Conservation (phyloP, 2,329 filamentous ascomycete genomes). For the Talaromyces sp. region DNA sequence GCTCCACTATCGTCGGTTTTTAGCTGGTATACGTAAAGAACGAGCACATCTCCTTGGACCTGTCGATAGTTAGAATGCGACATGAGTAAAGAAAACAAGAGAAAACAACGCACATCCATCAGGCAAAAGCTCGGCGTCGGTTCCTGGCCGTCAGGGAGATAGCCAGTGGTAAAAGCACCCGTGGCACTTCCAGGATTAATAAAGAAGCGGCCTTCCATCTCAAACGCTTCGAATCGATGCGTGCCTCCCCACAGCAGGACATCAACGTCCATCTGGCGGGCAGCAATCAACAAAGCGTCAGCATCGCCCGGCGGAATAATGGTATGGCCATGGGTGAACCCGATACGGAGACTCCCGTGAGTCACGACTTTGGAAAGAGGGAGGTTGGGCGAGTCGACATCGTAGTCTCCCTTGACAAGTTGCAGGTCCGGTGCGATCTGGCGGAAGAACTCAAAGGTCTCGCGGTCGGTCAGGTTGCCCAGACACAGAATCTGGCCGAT, state of each 20-base stretch:
- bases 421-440: slow-evolving; percentile 67
- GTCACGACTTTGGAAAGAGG: slow-evolving; percentile 64
- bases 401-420: slow-evolving; percentile 66
- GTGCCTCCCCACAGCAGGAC: slow-evolving; percentile 65
- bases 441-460: slow-evolving; percentile 75
- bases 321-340: slow-evolving; percentile 67
- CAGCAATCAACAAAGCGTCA: slow-evolving; percentile 62
- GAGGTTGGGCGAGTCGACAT: slow-evolving; percentile 61
- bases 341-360: slow-evolving; percentile 63
- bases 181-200: slow-evolving; percentile 65
- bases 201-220: slow-evolving; percentile 68
- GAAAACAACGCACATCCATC: slow-evolving; percentile 77
- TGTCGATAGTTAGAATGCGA: slow-evolving; percentile 31
- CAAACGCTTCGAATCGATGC: slow-evolving; percentile 66
- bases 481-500: slow-evolving; percentile 77
- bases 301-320: slow-evolving; percentile 63
- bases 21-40: slow-evolving; percentile 88
- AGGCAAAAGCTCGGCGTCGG: slow-evolving; percentile 88
- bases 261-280: slow-evolving; percentile 67
- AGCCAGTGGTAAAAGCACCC: slow-evolving; percentile 58
- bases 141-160: slow-evolving; percentile 59
- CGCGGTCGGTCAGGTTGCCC: slow-evolving; percentile 73
- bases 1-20: slow-evolving; percentile 70
- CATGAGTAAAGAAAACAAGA: not conserved
- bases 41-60: slow-evolving; percentile 94